Base-by-base conservation (phyloP, 805 yeast genomes). In the Zygosaccharomyces bailii region DNA sequence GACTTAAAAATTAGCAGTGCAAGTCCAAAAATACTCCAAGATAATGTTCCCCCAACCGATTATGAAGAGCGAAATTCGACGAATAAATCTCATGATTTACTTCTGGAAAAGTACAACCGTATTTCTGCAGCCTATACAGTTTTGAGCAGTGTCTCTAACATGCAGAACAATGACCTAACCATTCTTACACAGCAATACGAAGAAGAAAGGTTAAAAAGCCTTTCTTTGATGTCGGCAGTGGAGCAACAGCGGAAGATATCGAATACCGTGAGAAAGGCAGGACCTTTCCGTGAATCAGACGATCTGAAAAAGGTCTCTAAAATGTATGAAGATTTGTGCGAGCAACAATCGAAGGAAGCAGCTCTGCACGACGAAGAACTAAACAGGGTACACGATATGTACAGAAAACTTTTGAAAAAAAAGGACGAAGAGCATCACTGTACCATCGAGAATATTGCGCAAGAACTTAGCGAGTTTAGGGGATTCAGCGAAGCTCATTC, bases 121-220 rank as follows among this genome's bases (percentile, higher is more conserved):
- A 11, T 25, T 24, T 37, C 30, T 4, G 25, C 40, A 13, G 40
- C 40, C 4, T 37, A 37, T 20, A 25, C 40, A 37, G 32, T 37
- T 5, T 23, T 37, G 14, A 37, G 13, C 20, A 44, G 40, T 16
- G 23, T 44, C 3, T 27, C 42, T 9, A 18, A 41, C 13, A 41
- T 19, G 17, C 48, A 44, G 18, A 41, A 31, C 17, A 44, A 14
- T n/a, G 47, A 47, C 30, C 20, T 44, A 27, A 19, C 20, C 11
- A 33, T 35, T n/a, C 29, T 44, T 20, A 41, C 34, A 11, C 34
- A 37, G 9, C 45, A 32, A 8, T 25, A 43, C 20, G 42, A 44
- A 9, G 44, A 44, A n/a, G 47, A 44, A 18, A 47, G 29, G 29
- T 16, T 38, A 23, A 47, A 47, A 39, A 44, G 34, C 17, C 13